Base-by-base conservation (phyloP, 371 early-diverging fungal genomes). In the Mitosporidium daphniae region DNA sequence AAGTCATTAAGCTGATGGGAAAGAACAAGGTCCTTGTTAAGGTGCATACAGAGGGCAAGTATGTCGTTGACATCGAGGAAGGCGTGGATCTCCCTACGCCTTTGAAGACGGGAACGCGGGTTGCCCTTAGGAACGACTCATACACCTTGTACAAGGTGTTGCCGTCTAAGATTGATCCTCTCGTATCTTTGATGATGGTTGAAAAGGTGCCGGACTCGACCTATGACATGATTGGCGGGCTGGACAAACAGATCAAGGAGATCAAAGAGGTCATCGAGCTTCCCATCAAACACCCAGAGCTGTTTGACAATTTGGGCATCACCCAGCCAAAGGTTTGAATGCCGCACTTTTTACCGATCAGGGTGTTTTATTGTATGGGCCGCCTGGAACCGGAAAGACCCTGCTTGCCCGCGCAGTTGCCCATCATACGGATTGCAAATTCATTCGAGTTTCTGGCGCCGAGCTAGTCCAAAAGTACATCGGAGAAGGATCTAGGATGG, bases 401-500 rank as follows among this genome's bases (percentile, higher is more conserved):
- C 55, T 95, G 12, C 58, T 95, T 32, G 97, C 97, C 14, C 59
- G 91, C 36, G 97, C 99, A 4, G 95, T 98, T 1, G 99, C 99
- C 14, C 91, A 95, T 42, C 82, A 93, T 47, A 98, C 97, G 2
- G 78, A 93, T 51, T 93, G 91, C 39, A 68, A 70, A n/a, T 98
- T 98, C 39, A 91, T 98, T 33, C 67, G 95, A 38, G 93, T 98
- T 16, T 70, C 72, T 34, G 99, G 95, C 20, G 78, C 84, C 20
- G 95, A 95, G 48, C 55, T 98, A 19, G 94, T 95, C n/a, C 94
- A 95, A 50, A 98, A 94, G 48, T 98, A 95, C 45, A 89, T 95
- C 44, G 98, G 98, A 38, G 98, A 98, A 48, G 94, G 95, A 29
- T 69, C 74, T 27, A 61, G 95, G 31, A 80, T 98, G 72, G 95